phyloP scores from a whole-genome alignment of 2,329 filamentous ascomycete genomes.

The Diaporthe citriasiana region DNA sequence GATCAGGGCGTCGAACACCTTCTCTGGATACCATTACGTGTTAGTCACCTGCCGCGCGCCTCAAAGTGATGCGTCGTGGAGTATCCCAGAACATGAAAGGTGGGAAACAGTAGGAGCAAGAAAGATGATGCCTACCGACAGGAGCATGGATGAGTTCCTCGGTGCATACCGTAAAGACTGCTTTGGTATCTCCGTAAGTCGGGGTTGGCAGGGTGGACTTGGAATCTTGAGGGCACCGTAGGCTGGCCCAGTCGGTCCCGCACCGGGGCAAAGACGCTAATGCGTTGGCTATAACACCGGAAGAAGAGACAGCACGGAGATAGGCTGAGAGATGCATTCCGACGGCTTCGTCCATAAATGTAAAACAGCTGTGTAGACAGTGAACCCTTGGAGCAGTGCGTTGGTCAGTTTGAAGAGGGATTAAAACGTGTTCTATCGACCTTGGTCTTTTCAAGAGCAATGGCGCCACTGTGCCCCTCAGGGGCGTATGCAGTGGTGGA shows the following conservation, averaged over 20 bases:
- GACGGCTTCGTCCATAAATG: background rate
- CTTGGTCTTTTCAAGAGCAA: background rate
- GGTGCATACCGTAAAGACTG: slow-evolving; percentile 47
- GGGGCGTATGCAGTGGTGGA: slow-evolving; percentile 2
- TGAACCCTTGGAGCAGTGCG: background rate
- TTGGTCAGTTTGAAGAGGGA: background rate
- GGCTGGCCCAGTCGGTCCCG: slow-evolving; percentile 39
- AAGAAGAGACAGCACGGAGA: background rate
- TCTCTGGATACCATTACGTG: background rate
- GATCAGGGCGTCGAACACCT: slow-evolving; percentile 46
- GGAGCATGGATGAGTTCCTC: slow-evolving; percentile 45
- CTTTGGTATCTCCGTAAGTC: slow-evolving; percentile 45
- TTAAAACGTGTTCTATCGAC: background rate
- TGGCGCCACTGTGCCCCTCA: background rate
- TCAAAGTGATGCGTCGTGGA: background rate
- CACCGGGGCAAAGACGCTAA: background rate
- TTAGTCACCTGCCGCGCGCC: background rate
- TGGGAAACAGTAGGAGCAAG: background rate
- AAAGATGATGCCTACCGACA: background rate
- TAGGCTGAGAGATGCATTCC: background rate
- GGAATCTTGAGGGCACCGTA: slow-evolving; percentile 41
- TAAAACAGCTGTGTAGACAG: background rate
- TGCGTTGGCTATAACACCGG: background rate
- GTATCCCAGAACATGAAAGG: background rate
- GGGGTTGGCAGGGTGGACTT: slow-evolving; percentile 42